phyloP scores from a whole-genome alignment of 2,329 filamentous ascomycete genomes.

The Verticillium zaregamsianum region DNA sequence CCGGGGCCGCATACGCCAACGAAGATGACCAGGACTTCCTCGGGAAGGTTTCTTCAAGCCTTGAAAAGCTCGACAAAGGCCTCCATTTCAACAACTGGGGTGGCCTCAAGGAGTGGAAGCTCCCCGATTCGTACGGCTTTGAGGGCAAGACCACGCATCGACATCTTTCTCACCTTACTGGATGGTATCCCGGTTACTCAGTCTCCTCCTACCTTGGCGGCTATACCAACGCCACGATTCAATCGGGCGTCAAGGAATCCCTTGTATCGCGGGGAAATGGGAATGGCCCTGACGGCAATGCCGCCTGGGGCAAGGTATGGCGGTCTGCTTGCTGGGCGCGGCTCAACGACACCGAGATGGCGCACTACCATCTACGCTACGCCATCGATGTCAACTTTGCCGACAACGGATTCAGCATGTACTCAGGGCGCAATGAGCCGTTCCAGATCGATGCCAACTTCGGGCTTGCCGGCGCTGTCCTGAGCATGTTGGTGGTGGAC shows the following conservation, averaged over 20 bases:
- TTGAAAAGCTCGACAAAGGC: constrained; percentile 27
- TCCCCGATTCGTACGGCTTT: constrained; percentile 23
- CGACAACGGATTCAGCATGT: constrained; percentile 47
- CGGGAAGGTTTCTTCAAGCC: constrained; percentile 31
- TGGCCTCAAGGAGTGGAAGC: constrained; percentile 29
- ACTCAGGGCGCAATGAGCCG: constrained; percentile 36
- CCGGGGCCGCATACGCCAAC: constrained; percentile 14
- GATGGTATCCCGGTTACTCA: constrained; percentile 51
- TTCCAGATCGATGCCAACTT: constrained; percentile 61
- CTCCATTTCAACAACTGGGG: constrained; percentile 24
- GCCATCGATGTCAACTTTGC: constrained; percentile 46
- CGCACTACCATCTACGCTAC: constrained; percentile 43
- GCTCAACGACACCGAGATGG: constrained; percentile 44
- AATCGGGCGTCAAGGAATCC: constrained; percentile 38
- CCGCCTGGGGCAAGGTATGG: constrained; percentile 58
- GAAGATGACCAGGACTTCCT: constrained; percentile 25
- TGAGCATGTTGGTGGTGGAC: constrained; percentile 50
- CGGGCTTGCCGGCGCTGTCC: constrained; percentile 42
- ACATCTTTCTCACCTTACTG: constrained; percentile 51
- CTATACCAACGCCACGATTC: constrained; percentile 37
- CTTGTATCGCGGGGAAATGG: constrained; percentile 42
- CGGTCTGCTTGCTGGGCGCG: constrained; percentile 51
- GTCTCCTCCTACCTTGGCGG: constrained; percentile 37
- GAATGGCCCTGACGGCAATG: constrained; percentile 41
- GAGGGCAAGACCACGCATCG: constrained; percentile 21